These are phyloP conservation scores for Amylocystis lapponica DNA, from an alignment of 768 basidiomycete genomes.

Conservation along the genomic window DNA sequence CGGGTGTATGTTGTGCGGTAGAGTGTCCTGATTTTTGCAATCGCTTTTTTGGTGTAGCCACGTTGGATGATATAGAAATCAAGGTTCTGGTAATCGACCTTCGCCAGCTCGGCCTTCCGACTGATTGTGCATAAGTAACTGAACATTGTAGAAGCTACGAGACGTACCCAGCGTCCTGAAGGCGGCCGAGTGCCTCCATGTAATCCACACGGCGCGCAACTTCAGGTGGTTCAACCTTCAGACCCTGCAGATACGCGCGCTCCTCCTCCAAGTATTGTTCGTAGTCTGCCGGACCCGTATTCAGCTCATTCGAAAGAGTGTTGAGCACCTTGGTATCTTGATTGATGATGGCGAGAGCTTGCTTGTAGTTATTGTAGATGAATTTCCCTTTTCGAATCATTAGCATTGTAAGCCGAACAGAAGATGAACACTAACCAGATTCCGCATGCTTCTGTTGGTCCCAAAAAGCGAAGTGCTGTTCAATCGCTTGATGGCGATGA, in stretches of 20 bases:
- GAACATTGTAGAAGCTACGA: not conserved
- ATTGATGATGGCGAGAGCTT: conserved; percentile 1
- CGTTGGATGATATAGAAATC: not conserved
- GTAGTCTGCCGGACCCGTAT: conserved; percentile 1
- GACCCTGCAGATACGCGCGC: conserved; percentile 6
- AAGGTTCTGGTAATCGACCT: conserved; percentile 1
- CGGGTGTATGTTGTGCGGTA: not conserved
- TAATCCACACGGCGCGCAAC: conserved; percentile 8
- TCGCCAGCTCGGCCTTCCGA: not conserved
- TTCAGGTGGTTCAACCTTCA: conserved; percentile 9
- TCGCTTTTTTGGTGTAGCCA: not conserved
- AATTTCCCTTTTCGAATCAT: conserved; percentile 1
- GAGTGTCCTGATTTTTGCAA: not conserved
- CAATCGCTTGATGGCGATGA: conserved; percentile 25
- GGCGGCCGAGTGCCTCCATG: conserved; percentile 5
- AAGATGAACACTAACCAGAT: conserved; percentile 12
- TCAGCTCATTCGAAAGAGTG: not conserved
- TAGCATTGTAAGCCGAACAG: not conserved
- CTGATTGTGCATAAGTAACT: no score
- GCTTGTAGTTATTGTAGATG: conserved; percentile 9
- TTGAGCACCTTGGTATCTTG: not conserved
- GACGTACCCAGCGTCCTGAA: conserved; percentile 1
- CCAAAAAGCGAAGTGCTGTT: conserved; percentile 17
- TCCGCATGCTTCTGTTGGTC: conserved; percentile 16
- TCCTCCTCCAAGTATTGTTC: conserved; percentile 10